A percentile compares a stretch with the other conserved stretches of the same genome.
phyloP scores from a whole-genome alignment of 306 rosid species.

The Abrus pulchellus region DNA sequence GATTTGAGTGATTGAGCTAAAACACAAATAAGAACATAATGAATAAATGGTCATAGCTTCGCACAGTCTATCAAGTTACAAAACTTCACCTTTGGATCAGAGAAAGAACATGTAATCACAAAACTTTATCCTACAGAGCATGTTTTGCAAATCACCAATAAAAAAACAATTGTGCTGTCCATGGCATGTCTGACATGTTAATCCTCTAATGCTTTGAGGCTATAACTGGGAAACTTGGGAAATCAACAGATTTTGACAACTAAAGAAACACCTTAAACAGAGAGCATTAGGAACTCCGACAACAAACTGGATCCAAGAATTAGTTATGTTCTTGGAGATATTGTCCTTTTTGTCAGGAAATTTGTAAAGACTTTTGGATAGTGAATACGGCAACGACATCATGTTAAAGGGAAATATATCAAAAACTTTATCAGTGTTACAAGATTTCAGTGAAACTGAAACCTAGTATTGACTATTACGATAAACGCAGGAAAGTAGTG shows the following conservation, averaged over 20 bases:
- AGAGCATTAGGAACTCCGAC: not conserved
- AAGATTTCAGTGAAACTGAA: slow-evolving; percentile 14
- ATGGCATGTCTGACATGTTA: slow-evolving; percentile 11
- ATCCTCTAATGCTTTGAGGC: not conserved
- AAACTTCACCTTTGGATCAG: not conserved
- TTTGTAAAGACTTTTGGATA: not conserved
- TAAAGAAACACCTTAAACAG: not conserved
- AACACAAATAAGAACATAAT: not conserved
- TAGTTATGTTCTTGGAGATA: not conserved
- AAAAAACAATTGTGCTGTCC: not conserved
- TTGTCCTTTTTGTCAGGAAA: not conserved
- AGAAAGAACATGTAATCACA: slow-evolving; percentile 19
- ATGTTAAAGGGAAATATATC: slow-evolving; percentile 6
- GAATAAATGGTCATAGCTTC: not conserved
- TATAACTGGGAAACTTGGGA: not conserved
- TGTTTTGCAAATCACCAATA: slow-evolving; percentile 20
- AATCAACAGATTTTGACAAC: slow-evolving; percentile 4
- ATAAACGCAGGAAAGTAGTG: slow-evolving; percentile 4
- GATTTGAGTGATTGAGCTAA: slow-evolving; percentile 3
- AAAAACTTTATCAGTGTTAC: slow-evolving; percentile 15
- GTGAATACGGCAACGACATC: slow-evolving; percentile 20
- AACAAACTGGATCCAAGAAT: not conserved
- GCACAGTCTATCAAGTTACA: not conserved
- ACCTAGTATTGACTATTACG: not conserved
- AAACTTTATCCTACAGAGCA: not conserved